Percentiles rank a stretch among this genome's conserved stretches.
Conservation (phyloP, 2,329 filamentous ascomycete genomes). For the Apiospora aurea region DNA sequence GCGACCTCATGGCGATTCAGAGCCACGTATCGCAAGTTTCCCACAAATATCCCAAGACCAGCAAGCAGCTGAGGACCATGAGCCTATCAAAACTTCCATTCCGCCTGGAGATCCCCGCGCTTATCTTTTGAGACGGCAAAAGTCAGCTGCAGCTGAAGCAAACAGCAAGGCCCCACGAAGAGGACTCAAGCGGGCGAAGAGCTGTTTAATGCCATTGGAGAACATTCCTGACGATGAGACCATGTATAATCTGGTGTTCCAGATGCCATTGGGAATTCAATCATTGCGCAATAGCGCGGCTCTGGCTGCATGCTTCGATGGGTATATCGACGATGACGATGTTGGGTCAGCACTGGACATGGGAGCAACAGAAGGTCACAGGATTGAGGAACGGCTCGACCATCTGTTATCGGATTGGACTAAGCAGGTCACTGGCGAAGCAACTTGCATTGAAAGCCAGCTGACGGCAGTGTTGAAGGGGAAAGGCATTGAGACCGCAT, state of each 20-base stretch:
- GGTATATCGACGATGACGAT: conserved; percentile 36
- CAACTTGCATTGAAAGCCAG: conserved; percentile 28
- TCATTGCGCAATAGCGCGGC: not conserved
- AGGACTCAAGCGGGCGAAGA: conserved; percentile 39
- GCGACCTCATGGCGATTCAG: not conserved
- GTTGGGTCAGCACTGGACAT: conserved; percentile 39
- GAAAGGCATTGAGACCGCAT: conserved; percentile 25
- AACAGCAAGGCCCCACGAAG: conserved; percentile 26
- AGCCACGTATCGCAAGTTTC: not conserved
- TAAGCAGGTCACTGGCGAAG: conserved; percentile 25
- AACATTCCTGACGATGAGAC: conserved; percentile 33
- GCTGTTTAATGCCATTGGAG: conserved; percentile 40
- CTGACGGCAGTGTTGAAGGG: conserved; percentile 34
- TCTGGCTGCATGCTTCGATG: conserved; percentile 32
- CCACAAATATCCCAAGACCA: not conserved
- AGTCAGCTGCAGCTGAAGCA: conserved; percentile 36
- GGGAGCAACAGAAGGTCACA: conserved; percentile 33
- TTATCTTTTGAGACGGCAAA: conserved; percentile 43
- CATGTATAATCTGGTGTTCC: conserved; percentile 9
- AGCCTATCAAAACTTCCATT: conserved; percentile 39
- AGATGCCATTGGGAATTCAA: conserved; percentile 8
- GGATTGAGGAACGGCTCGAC: conserved; percentile 36
- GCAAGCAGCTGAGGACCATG: not conserved
- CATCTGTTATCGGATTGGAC: conserved; percentile 31
- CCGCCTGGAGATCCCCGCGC: conserved; percentile 40